Evolutionary conservation across 208 protist genomes (phyloP).

Genomic region (Entamoeba invadens): DNA sequence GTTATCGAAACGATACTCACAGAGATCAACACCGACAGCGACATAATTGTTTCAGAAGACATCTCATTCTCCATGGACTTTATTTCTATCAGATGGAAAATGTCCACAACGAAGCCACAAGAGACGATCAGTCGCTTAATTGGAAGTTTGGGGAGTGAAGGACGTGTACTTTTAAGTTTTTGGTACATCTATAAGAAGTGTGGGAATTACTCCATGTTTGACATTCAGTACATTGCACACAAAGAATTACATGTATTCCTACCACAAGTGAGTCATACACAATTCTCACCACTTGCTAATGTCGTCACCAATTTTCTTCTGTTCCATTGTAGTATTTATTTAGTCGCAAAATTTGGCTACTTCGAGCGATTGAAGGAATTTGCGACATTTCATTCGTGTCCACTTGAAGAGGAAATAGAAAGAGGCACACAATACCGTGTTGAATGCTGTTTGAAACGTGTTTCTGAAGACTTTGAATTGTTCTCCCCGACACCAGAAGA

Average conservation of each 20-base stretch:
- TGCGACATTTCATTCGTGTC: slow-evolving; percentile 54
- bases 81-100: background rate
- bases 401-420: slow-evolving; percentile 45
- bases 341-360: background rate
- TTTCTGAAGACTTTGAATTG: slow-evolving; percentile 48
- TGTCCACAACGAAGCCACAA: background rate
- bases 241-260: background rate
- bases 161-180: background rate
- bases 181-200: background rate
- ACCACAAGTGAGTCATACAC: background rate
- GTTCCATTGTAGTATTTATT: background rate
- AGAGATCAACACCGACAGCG: background rate
- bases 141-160: background rate
- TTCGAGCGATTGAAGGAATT: slow-evolving; percentile 39
- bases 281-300: too few relatives aligned
- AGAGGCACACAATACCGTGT: slow-evolving; percentile 56
- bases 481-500: slow-evolving; percentile 40
- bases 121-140: background rate
- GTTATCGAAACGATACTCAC: background rate
- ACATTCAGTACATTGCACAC: background rate
- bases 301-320: background rate
- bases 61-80: background rate
- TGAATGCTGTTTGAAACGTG: slow-evolving; percentile 47
- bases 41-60: background rate
- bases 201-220: background rate